Percentiles rank a stretch among this genome's conserved stretches.
Conservation (phyloP, 306 rosid genomes). For the Vachellia collinsii region DNA sequence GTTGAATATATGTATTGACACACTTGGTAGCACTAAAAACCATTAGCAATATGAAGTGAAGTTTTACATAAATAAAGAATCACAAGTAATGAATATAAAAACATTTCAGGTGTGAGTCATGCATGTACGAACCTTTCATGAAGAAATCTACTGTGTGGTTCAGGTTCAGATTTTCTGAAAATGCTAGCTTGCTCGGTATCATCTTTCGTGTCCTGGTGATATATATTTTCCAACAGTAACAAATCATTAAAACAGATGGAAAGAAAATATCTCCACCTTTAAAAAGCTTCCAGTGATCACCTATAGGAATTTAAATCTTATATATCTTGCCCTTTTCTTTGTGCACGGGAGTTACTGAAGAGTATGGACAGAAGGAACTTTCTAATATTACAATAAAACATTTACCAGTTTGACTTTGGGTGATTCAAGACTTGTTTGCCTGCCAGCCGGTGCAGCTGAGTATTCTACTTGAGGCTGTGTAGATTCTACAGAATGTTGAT, state of each 20-base stretch:
- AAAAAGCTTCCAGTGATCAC: conserved; percentile 36
- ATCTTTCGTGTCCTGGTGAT: conserved; percentile 51
- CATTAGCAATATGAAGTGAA: conserved; percentile 29
- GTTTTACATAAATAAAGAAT: conserved; percentile 1
- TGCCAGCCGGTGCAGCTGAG: conserved; percentile 37
- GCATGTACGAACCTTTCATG: conserved; percentile 63
- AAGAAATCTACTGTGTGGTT: conserved; percentile 62
- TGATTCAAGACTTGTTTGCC: conserved; percentile 31
- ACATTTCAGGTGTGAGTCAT: conserved; percentile 19
- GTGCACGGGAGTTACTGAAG: background rate
- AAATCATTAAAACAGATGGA: conserved; percentile 17
- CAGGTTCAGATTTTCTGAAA: conserved; percentile 38
- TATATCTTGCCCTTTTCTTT: background rate
- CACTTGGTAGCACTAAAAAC: conserved; percentile 22
- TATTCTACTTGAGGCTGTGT: conserved; percentile 42
- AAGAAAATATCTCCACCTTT: conserved; percentile 2
- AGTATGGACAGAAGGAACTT: background rate
- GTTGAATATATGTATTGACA: conserved; percentile 1
- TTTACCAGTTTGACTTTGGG: conserved; percentile 48
- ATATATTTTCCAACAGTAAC: conserved; percentile 32
- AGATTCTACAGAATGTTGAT: conserved; percentile 35
- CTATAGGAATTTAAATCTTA: background rate
- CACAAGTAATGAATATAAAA: background rate
- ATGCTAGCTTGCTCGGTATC: conserved; percentile 41
- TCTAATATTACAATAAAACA: conserved; percentile 27